Percentiles rank a stretch among this genome's conserved stretches.
Conservation (phyloP, 495 filamentous ascomycete species). For the Barbatosphaeria neglecta region DNA sequence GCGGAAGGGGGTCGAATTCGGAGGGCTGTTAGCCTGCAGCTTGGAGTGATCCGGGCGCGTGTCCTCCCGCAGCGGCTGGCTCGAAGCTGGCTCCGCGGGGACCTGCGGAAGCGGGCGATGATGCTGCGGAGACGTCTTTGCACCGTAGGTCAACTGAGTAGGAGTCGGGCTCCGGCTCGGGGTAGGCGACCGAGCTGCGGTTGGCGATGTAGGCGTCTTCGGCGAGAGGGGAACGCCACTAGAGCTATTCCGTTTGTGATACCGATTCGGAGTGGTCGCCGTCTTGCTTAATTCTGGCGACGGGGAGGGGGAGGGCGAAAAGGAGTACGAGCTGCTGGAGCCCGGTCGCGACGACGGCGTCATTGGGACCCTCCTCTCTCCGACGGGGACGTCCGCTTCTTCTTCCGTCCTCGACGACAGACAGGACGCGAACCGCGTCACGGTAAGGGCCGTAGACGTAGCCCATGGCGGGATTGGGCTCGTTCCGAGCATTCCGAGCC, state of each 20-base stretch:
- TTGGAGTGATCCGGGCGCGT: conserved; percentile 23
- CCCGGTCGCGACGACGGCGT: conserved; percentile 10
- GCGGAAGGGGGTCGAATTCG: conserved; percentile 27
- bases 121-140: conserved; percentile 16
- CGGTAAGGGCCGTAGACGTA: conserved; percentile 22
- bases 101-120: neutral
- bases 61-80: conserved; percentile 5
- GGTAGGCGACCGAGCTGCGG: neutral
- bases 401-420: conserved; percentile 39
- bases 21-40: conserved; percentile 25
- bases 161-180: conserved; percentile 17
- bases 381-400: conserved; percentile 59
- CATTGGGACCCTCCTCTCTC: conserved; percentile 42
- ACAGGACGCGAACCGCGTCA: conserved; percentile 15
- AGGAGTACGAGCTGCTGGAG: conserved; percentile 2
- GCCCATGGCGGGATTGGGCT: conserved; percentile 59
- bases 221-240: conserved; percentile 4
- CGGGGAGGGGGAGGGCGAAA: neutral
- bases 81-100: neutral
- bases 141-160: no score
- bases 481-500: conserved; percentile 72
- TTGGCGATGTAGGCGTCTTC: conserved; percentile 9
- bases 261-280: conserved; percentile 14
- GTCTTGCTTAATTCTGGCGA: conserved; percentile 6
- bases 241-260: conserved; percentile 7